Evolutionary conservation across 192 early-diverging fungal species (phyloP).

Genomic region (Phlyctochytrium planicorne): DNA sequence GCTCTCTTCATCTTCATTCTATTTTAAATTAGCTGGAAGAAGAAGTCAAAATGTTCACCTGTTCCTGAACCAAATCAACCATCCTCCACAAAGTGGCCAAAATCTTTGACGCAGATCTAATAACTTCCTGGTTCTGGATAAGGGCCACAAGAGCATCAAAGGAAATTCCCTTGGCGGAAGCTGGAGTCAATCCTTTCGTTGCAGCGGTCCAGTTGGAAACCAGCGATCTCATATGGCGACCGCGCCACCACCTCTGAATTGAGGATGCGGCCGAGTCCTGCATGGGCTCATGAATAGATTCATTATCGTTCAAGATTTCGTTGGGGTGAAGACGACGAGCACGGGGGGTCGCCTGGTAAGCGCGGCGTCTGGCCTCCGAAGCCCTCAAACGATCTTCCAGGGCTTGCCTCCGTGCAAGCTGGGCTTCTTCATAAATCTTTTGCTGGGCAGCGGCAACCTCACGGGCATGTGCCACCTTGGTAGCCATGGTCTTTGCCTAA

Average conservation of each 20-base stretch:
- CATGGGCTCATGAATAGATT: constrained; percentile 9
- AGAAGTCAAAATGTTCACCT: neutral
- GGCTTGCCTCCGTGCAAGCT: constrained; percentile 18
- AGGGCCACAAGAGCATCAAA: constrained; percentile 36
- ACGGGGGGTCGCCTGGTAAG: constrained; percentile 19
- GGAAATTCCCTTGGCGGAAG: constrained; percentile 14
- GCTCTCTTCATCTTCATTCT: too few relatives aligned
- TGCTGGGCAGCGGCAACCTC: constrained; percentile 40
- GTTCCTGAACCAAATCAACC: neutral
- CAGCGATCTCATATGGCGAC: neutral
- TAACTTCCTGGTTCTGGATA: constrained; percentile 38
- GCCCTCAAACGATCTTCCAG: constrained; percentile 35
- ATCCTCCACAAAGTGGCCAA: constrained; percentile 21
- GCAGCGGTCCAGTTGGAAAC: neutral
- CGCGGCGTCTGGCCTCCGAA: constrained; percentile 19
- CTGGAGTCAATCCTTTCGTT: neutral
- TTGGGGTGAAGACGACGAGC: constrained; percentile 11
- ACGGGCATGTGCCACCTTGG: constrained; percentile 38
- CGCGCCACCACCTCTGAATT: constrained; percentile 30
- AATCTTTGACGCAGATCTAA: constrained; percentile 36
- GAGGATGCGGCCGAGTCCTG: constrained; percentile 11
- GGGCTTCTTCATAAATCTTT: constrained; percentile 12
- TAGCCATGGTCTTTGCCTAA: constrained; percentile 23
- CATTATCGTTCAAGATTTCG: constrained; percentile 6
- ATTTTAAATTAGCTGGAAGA: too few relatives aligned